Conservation (phyloP, 176 grass and related monocot species). For the Lolium multiflorum region DNA sequence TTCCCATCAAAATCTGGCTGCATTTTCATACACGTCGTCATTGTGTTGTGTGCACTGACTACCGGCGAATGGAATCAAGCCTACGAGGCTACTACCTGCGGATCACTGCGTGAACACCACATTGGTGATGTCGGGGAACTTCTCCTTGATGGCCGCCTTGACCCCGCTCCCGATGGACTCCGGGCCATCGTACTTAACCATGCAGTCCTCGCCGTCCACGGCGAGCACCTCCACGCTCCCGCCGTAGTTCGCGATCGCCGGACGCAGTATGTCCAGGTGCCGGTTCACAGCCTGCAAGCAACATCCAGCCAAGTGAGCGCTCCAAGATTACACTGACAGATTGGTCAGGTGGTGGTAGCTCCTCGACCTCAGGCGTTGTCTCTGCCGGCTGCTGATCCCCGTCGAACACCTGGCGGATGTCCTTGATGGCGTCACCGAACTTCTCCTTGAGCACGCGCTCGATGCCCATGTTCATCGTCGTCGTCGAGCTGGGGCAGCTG, state of each 20-base stretch:
- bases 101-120: constrained; percentile 70
- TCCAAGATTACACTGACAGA: not conserved
- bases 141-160: constrained; percentile 95
- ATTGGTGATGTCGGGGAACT: constrained; percentile 86
- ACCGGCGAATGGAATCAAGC: not conserved
- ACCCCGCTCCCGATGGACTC: constrained; percentile 85
- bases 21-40: constrained; percentile 15
- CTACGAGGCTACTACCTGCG: not conserved
- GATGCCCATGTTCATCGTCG: constrained; percentile 97
- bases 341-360: not conserved
- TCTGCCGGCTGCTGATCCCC: constrained; percentile 45
- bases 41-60: not conserved
- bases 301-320: constrained; percentile 15
- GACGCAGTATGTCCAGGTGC: constrained; percentile 94
- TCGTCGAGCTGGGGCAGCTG: constrained; percentile 92
- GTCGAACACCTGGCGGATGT: constrained; percentile 75
- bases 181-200: constrained; percentile 82
- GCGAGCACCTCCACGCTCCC: constrained; percentile 82
- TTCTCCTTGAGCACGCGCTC: constrained; percentile 94
- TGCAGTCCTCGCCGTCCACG: constrained; percentile 75
- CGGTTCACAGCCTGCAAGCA: constrained; percentile 83
- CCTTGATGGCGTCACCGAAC: constrained; percentile 81
- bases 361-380: constrained; percentile 63
- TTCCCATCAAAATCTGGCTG: not conserved
- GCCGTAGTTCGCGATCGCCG: constrained; percentile 88